Evolutionary conservation across 768 basidiomycete genomes (phyloP), one percentile per base, ranked within the genome.

Genomic region (Psilocybe cyanescens): DNA sequence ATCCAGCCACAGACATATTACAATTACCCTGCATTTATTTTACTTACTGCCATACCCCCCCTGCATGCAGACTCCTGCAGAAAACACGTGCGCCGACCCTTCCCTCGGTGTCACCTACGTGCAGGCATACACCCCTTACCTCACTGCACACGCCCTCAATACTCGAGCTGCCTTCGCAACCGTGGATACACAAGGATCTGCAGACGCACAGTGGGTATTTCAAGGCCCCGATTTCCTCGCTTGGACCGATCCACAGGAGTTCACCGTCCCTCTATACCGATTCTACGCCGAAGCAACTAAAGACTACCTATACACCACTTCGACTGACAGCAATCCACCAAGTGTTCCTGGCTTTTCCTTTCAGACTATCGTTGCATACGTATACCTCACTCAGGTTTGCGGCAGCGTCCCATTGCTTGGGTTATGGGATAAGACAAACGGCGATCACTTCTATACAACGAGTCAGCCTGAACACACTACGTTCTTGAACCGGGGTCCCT

Each of bases 321-420:
- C 41, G 9, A 44, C 41, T 4, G 14, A 8, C 9, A 11, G 41
- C 8, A 44, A 16, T 11, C 41, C 41, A 16, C 41, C 41, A 12
- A n/a, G 11, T n/a, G 41, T 44, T 44, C 41, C 41, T 12, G 41
- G 41, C 8, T 44, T 44, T 11, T 4, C 11, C 4, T 14, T n/a
- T 11, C 7, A 44, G 4, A 5, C 14, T 1, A 29, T 44, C 11
- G 19, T 46, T 30, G 55, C 41, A n/a, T 56, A 56, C 14, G 44
- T 56, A 3, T 56, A 56, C 44, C 29, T 3, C n/a, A 56, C 55
- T 1, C 55, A 44, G 44, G 55, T 56, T 7, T 56, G 55, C 17
- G 44, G 44, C 11, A 56, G 55, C 28, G 44, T 56, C 4, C 41
- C 55, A 16, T 19, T 56, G 41, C 44, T 45, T n/a, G 19, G 30